These are phyloP conservation scores for Rhexocercosporidium sp. DNA, from an alignment of 2,329 filamentous ascomycete genomes.

Conservation along the genomic window DNA sequence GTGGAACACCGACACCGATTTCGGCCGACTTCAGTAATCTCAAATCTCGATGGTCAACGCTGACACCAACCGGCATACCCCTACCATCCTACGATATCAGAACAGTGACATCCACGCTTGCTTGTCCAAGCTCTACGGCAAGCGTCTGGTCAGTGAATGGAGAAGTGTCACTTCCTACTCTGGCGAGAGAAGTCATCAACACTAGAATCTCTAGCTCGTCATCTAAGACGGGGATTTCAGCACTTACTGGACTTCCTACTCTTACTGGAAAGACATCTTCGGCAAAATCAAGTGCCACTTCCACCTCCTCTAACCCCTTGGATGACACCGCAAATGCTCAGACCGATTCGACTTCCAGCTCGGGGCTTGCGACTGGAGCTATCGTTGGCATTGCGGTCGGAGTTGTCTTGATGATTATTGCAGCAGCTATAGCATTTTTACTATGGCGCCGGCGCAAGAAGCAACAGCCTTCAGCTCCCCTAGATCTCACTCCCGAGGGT, in stretches of 20 bases:
- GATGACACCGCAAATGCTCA: not conserved
- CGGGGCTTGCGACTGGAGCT: constrained; percentile 6
- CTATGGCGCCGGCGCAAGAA: constrained; percentile 7
- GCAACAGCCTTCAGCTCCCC: not conserved
- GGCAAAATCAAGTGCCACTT: not conserved
- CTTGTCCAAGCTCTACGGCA: constrained; percentile 11
- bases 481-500: constrained; percentile 14
- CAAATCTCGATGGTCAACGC: constrained; percentile 14
- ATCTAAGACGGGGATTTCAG: not conserved
- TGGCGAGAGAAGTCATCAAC: not conserved
- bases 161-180: constrained; percentile 9
- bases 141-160: constrained; percentile 11
- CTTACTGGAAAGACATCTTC: not conserved
- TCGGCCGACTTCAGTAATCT: constrained; percentile 14
- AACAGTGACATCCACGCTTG: not conserved
- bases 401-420: not conserved
- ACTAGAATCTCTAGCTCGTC: not conserved
- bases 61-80: not conserved
- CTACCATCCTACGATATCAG: not conserved
- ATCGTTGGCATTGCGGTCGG: constrained; percentile 17
- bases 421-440: constrained; percentile 6
- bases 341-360: not conserved
- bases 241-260: not conserved
- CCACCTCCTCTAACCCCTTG: not conserved
- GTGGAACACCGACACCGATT: constrained; percentile 10